These are phyloP conservation scores for Primulina tabacum DNA, from an alignment of 257 asterid species.

Conservation along the genomic window DNA sequence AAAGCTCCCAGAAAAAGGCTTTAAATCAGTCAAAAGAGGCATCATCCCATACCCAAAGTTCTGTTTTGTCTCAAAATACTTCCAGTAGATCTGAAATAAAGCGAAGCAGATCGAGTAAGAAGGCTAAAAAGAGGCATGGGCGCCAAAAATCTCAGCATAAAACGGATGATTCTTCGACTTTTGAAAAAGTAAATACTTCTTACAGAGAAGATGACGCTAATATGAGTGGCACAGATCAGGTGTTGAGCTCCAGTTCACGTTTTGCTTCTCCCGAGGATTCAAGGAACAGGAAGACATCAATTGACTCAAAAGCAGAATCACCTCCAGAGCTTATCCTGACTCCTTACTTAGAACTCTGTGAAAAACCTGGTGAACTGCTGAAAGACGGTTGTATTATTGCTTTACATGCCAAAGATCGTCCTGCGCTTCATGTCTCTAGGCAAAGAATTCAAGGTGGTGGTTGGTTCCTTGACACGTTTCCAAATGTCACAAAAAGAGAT, in stretches of 20 bases:
- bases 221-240: slow-evolving; percentile 91
- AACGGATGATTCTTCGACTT: slow-evolving; percentile 57
- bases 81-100: slow-evolving; percentile 69
- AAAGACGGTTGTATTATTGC: slow-evolving; percentile 89
- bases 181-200: slow-evolving; percentile 73
- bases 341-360: slow-evolving; percentile 46
- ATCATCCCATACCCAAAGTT: slow-evolving; percentile 60
- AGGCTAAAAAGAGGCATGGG: slow-evolving; percentile 90
- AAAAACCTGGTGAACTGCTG: slow-evolving; percentile 62
- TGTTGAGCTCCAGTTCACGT: slow-evolving; percentile 79
- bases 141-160: slow-evolving; percentile 85
- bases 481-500: slow-evolving; percentile 85
- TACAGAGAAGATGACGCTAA: slow-evolving; percentile 84
- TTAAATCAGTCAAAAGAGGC: slow-evolving; percentile 50
- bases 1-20: slow-evolving; percentile 70
- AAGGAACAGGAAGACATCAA: slow-evolving; percentile 59
- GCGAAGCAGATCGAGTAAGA: slow-evolving; percentile 91
- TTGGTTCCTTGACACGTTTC: slow-evolving; percentile 90
- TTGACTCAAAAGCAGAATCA: slow-evolving; percentile 57
- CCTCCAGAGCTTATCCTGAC: slow-evolving; percentile 47
- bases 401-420: slow-evolving; percentile 71
- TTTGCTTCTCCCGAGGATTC: slow-evolving; percentile 91
- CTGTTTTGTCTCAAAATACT: slow-evolving; percentile 53
- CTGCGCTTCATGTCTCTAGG: slow-evolving; percentile 80
- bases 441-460: slow-evolving; percentile 95